Evolutionary conservation across 2,329 filamentous ascomycete genomes (phyloP), one percentile per base, ranked within the genome.

Genomic region (Pseudonectria buxi): DNA sequence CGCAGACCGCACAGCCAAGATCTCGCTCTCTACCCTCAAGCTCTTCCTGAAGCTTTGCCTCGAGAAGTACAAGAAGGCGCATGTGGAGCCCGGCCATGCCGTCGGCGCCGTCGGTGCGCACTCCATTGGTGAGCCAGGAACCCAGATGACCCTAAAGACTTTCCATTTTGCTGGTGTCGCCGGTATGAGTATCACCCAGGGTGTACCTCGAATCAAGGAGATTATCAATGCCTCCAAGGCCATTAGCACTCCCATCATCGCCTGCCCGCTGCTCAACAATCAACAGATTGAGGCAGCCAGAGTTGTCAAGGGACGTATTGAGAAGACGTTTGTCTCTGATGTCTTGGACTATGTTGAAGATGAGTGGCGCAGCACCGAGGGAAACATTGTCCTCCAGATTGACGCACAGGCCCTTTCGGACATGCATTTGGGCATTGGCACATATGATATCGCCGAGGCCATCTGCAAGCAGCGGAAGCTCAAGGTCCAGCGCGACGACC

Each of bases 91-190:
- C 10, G 92, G 92, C 3, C 90, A 96, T 55, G 89, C 92, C 5
- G 92, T 98, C 1, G 92, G 92, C 44, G 92, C 92, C 12, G 88
- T 96, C 26, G 92, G 92, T 46, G 92, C 92, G 2, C 92, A 98
- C 61, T 96, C 90, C 2, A 98, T 98, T 51, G 92, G 92, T 64
- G 92, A 98, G 56, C 92, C 92, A 0, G 92, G 92, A 58, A 98
- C 92, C 1, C 92, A 98, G 63, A 98, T 98, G 92, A 98, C 92
- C 1, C 68, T 98, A 45, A 96, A 96, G 67, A 96, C 92, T 57
- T 96, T 96, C 78, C 92, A 96, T 83, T 98, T 98, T 69, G 92
- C 92, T 57, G 92, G 92, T 84, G 92, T 98, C 45, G 92, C 92
- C 28, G 90, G 90, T 60, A 96, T 98, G 92, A 95, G 87, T 74